These are phyloP conservation scores for Salix suchowensis DNA, from an alignment of 345 rosid species.

Conservation along the genomic window DNA sequence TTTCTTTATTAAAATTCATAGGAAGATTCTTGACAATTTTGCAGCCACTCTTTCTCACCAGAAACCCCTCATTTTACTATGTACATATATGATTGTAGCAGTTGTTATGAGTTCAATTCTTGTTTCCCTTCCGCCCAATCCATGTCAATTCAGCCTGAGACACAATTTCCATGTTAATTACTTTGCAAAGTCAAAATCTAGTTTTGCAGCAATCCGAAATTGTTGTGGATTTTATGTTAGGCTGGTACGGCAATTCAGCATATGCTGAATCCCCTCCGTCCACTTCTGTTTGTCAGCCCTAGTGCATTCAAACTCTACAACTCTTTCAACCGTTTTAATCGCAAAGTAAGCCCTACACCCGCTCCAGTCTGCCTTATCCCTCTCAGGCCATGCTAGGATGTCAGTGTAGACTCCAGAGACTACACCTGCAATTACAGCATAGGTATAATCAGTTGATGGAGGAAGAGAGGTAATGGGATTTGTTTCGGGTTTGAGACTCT, in stretches of 20 bases:
- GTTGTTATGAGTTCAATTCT: background rate
- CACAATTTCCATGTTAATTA: conserved; percentile 3
- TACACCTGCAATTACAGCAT: conserved; percentile 41
- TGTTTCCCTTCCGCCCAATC: no score
- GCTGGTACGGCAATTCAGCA: conserved; percentile 46
- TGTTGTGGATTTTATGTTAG: conserved; percentile 15
- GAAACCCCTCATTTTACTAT: background rate
- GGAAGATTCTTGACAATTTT: conserved; percentile 2
- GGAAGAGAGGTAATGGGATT: conserved; percentile 4
- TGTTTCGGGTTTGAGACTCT: conserved; percentile 12
- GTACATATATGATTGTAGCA: conserved; percentile 3
- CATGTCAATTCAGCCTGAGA: no score
- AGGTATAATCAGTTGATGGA: background rate
- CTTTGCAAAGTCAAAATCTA: conserved; percentile 9
- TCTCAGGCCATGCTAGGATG: conserved; percentile 57
- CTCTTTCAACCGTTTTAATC: conserved; percentile 59
- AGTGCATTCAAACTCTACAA: conserved; percentile 79
- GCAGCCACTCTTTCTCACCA: background rate
- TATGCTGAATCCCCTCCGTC: conserved; percentile 69
- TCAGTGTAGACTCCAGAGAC: conserved; percentile 59
- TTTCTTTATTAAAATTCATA: background rate
- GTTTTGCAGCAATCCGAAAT: conserved; percentile 9
- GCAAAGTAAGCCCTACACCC: conserved; percentile 69
- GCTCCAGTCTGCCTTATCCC: conserved; percentile 33
- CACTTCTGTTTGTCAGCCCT: conserved; percentile 68